Conservation (phyloP, 306 rosid genomes). For the Fragaria iinumae region DNA sequence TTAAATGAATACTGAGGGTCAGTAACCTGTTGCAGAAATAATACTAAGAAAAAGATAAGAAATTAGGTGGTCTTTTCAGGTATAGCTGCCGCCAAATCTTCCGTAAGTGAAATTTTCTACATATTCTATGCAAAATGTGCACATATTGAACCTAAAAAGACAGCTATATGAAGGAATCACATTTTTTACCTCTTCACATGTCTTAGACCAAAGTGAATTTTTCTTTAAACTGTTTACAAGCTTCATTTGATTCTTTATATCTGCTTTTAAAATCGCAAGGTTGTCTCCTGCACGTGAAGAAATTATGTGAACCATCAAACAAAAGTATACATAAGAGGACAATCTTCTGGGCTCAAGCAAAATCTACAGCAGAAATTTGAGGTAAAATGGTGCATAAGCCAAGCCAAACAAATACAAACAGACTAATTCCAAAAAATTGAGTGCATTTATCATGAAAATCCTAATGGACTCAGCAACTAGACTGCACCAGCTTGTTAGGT, state of each 20-base stretch:
- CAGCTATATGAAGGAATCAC: constrained; percentile 16
- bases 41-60: too few species aligned
- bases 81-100: too few species aligned
- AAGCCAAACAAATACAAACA: not conserved
- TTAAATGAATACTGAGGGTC: too few species aligned
- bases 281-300: constrained; percentile 58
- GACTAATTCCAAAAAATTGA: not conserved
- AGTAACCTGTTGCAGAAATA: too few species aligned
- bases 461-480: too few species aligned
- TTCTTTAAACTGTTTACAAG: constrained; percentile 68
- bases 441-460: too few species aligned
- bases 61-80: too few species aligned
- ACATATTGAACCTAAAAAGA: not conserved
- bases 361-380: not conserved
- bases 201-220: constrained; percentile 80
- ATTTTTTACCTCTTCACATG: constrained; percentile 73
- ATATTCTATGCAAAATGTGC: not conserved
- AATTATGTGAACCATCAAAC: too few species aligned
- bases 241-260: constrained; percentile 69
- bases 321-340: not conserved
- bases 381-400: not conserved
- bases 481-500: too few species aligned
- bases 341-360: too few species aligned
- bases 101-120: too few species aligned
- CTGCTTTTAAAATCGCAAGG: constrained; percentile 65